phyloP scores from a whole-genome alignment of 257 asterid species.

The Verbena officinalis region DNA sequence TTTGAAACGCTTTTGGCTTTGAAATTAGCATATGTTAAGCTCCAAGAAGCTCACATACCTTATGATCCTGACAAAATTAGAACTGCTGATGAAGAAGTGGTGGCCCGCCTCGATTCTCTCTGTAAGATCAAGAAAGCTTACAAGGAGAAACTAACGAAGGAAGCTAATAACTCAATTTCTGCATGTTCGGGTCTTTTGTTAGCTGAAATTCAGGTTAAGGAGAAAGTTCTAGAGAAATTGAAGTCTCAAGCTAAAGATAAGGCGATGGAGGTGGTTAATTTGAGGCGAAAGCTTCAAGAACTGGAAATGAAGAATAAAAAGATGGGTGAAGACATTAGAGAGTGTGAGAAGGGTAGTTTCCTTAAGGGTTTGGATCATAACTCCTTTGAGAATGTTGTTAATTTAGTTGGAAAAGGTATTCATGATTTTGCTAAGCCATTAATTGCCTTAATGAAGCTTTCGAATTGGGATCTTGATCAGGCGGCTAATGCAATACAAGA shows the following conservation, averaged over 20 bases:
- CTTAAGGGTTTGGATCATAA: conserved; percentile 32
- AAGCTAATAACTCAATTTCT: conserved; percentile 35
- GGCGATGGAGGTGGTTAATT: conserved; percentile 38
- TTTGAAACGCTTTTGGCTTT: conserved; percentile 59
- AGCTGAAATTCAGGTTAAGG: conserved; percentile 59
- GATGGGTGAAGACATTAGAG: conserved; percentile 48
- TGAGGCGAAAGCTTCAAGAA: conserved; percentile 44
- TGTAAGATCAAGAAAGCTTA: conserved; percentile 52
- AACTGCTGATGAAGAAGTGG: conserved; percentile 63
- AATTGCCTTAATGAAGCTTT: conserved; percentile 68
- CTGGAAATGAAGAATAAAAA: conserved; percentile 47
- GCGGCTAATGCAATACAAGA: conserved; percentile 63
- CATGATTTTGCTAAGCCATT: conserved; percentile 85
- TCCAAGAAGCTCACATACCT: conserved; percentile 79
- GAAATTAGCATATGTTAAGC: conserved; percentile 70
- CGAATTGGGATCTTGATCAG: conserved; percentile 79
- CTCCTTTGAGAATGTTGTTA: conserved; percentile 53
- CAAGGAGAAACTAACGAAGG: conserved; percentile 58
- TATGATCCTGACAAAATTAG: conserved; percentile 60
- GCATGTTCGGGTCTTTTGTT: conserved; percentile 51
- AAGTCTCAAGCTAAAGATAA: conserved; percentile 50
- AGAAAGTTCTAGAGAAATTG: conserved; percentile 53
- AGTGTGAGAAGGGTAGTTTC: conserved; percentile 41
- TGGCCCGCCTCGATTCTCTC: conserved; percentile 49
- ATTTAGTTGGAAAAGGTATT: conserved; percentile 60